Percentiles rank a stretch among this genome's conserved stretches.
Conservation (phyloP, 768 basidiomycete species). For the Leucosporidium scottii region DNA sequence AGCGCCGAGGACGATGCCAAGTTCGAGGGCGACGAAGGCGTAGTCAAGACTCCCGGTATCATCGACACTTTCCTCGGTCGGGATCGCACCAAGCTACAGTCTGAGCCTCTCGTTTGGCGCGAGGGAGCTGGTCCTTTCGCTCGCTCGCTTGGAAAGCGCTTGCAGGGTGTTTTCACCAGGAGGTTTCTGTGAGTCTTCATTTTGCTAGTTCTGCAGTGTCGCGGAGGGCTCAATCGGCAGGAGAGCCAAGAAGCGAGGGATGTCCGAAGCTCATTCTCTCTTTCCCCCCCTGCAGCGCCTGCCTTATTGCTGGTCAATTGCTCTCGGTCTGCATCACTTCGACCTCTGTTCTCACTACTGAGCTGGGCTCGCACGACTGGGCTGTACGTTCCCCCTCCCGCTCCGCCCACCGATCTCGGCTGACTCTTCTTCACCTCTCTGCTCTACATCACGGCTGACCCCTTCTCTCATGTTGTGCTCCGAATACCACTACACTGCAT, state of each 20-base stretch:
- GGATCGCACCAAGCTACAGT: slow-evolving; percentile 8
- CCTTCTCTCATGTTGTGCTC: too few species aligned
- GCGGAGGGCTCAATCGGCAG: too few species aligned
- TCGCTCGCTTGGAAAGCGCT: background rate
- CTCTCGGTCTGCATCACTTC: slow-evolving; percentile 33
- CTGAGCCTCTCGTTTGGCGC: slow-evolving; percentile 13
- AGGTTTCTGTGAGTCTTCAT: slow-evolving; percentile 4
- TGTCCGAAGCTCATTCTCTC: too few species aligned
- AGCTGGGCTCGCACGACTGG: slow-evolving; percentile 31
- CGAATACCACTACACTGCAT: too few species aligned
- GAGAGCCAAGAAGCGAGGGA: too few species aligned
- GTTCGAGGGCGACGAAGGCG: background rate
- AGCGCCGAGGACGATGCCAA: too few species aligned
- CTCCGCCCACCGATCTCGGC: background rate
- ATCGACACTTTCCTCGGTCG: slow-evolving; percentile 12
- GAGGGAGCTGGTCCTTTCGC: background rate
- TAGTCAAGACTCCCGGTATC: slow-evolving; percentile 4
- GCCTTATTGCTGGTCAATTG: slow-evolving; percentile 30
- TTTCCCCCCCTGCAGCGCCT: background rate
- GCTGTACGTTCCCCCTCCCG: slow-evolving; percentile 19
- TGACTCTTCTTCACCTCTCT: too few species aligned
- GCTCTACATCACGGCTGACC: too few species aligned
- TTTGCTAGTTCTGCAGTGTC: background rate
- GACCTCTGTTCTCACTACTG: slow-evolving; percentile 33
- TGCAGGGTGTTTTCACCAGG: slow-evolving; percentile 10